Conservation (phyloP, 768 basidiomycete species). For the Stropharia rugosoannulata region DNA sequence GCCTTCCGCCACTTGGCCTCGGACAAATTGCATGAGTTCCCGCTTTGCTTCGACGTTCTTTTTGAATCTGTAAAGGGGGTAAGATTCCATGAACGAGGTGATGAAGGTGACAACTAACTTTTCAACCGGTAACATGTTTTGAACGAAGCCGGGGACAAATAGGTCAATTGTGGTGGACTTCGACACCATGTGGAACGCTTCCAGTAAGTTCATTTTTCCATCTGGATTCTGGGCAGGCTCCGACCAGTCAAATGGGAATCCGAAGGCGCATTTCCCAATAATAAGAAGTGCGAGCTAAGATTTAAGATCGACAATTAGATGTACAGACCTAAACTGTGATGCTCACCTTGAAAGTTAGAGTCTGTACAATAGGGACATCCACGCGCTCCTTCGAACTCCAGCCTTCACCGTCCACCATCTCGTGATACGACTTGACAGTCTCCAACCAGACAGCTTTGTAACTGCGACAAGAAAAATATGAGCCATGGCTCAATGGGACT, state of each 20-base stretch:
- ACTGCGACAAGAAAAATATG: slow-evolving; percentile 17
- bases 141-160: slow-evolving; percentile 37
- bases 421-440: slow-evolving; percentile 30
- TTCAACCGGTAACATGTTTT: slow-evolving; percentile 29
- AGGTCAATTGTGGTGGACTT: slow-evolving; percentile 25
- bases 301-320: not conserved
- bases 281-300: slow-evolving; percentile 40
- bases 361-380: slow-evolving; percentile 30
- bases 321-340: not conserved
- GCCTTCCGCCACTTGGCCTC: slow-evolving; percentile 28
- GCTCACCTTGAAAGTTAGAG: slow-evolving; percentile 34
- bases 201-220: slow-evolving; percentile 32
- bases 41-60: slow-evolving; percentile 24
- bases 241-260: slow-evolving; percentile 41
- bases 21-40: slow-evolving; percentile 34
- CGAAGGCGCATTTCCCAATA: slow-evolving; percentile 47
- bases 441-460: slow-evolving; percentile 43
- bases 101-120: slow-evolving; percentile 21
- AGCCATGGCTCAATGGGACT: not conserved
- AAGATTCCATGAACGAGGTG: too few species aligned
- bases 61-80: slow-evolving; percentile 10
- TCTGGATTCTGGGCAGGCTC: slow-evolving; percentile 34
- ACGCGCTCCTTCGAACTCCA: slow-evolving; percentile 29
- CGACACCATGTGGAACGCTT: slow-evolving; percentile 27
- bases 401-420: slow-evolving; percentile 37